Percentiles rank a stretch among this genome's conserved stretches.
phyloP scores from a whole-genome alignment of 1,284 basidiomycete species.

The Ceratobasidium sp. region DNA sequence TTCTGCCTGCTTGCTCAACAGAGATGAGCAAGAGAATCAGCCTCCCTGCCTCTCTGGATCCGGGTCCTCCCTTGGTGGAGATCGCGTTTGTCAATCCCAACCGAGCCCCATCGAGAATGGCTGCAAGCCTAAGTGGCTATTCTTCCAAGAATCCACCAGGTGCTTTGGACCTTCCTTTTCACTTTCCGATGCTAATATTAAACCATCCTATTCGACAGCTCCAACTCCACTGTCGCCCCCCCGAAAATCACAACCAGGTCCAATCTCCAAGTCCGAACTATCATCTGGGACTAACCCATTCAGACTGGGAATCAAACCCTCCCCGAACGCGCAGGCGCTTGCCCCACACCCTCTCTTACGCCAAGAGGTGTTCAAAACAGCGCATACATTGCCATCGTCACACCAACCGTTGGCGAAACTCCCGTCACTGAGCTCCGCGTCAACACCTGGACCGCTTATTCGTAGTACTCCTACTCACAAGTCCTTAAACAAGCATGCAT shows the following conservation, averaged over 20 bases:
- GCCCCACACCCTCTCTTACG: background rate
- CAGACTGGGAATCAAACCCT: constrained; percentile 16
- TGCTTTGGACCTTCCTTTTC: no score
- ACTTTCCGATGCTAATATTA: background rate
- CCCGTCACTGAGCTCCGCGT: background rate
- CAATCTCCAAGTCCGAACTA: constrained; percentile 6
- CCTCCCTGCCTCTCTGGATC: background rate
- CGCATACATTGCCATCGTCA: constrained; percentile 22
- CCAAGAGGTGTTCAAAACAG: constrained; percentile 22
- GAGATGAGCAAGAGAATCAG: no score
- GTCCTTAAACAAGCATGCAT: constrained; percentile 1
- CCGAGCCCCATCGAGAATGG: background rate
- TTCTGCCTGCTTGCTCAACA: background rate
- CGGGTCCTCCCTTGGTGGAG: background rate
- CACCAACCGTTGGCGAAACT: background rate
- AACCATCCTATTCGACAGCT: background rate
- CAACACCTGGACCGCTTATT: background rate
- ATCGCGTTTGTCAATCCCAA: constrained; percentile 21
- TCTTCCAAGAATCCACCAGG: no score
- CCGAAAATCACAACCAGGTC: constrained; percentile 1
- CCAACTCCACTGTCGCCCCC: background rate
- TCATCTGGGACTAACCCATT: constrained; percentile 19
- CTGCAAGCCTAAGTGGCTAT: background rate
- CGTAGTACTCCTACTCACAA: background rate
- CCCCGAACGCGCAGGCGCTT: background rate